These are phyloP conservation scores for Thamnidium elegans DNA, from an alignment of 192 early-diverging fungal genomes.

Conservation along the genomic window DNA sequence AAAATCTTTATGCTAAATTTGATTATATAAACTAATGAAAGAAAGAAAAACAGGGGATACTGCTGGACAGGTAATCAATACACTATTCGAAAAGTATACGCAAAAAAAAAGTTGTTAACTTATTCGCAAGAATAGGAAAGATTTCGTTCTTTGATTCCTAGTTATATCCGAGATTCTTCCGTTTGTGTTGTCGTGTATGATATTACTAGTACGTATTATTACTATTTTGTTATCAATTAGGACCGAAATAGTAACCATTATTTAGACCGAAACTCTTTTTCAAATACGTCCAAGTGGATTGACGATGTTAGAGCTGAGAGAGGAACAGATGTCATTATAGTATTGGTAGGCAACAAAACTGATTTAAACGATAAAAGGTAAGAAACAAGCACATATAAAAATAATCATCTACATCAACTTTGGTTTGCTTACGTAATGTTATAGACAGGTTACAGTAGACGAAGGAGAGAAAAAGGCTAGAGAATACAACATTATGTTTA, in stretches of 20 bases:
- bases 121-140: conserved; percentile 66
- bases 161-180: conserved; percentile 96
- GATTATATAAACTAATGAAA: neutral
- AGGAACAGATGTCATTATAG: conserved; percentile 97
- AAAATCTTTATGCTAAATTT: neutral
- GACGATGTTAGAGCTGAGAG: conserved; percentile 98
- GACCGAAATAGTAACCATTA: neutral
- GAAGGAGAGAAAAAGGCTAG: conserved; percentile 97
- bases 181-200: conserved; percentile 98
- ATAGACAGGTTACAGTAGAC: conserved; percentile 88
- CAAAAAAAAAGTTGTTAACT: neutral
- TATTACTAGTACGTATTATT: conserved; percentile 77
- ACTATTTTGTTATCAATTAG: conserved; percentile 42
- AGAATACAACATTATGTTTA: conserved; percentile 97
- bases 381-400: neutral
- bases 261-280: conserved; percentile 96
- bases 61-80: conserved; percentile 75
- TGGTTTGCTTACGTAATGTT: neutral
- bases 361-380: conserved; percentile 94
- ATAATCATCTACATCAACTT: neutral
- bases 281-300: conserved; percentile 97
- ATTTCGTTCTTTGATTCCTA: conserved; percentile 94
- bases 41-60: conserved; percentile 83
- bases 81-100: neutral
- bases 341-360: conserved; percentile 98